Percentiles rank a stretch among this genome's conserved stretches.
Evolutionary conservation across 73 alveolate genomes (phyloP).

Genomic region (Blepharisma japonicum): DNA sequence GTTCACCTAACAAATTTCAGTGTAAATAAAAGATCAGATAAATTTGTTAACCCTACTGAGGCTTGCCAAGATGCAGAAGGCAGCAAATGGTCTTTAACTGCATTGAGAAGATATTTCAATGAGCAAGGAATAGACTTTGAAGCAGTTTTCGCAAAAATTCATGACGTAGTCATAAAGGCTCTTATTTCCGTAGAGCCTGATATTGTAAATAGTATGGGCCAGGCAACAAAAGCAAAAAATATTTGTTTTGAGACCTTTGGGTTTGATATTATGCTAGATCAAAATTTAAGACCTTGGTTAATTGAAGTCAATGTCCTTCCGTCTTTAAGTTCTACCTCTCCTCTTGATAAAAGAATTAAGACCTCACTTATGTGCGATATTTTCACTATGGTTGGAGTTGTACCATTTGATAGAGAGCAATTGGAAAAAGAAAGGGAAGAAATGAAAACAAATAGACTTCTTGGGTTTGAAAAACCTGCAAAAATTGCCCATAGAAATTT

Average conservation of each 20-base stretch:
- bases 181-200: constrained; percentile 75
- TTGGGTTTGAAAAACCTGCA: constrained; percentile 33
- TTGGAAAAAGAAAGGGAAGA: constrained; percentile 32
- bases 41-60: constrained; percentile 60
- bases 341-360: constrained; percentile 77
- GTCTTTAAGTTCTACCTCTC: constrained; percentile 80
- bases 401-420: constrained; percentile 36
- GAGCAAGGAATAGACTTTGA: constrained; percentile 54
- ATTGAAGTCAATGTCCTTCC: constrained; percentile 94
- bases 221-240: constrained; percentile 48
- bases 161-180: constrained; percentile 72
- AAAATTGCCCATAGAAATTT: neutral
- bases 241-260: constrained; percentile 97
- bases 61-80: constrained; percentile 57
- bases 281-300: constrained; percentile 88
- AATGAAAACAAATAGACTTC: constrained; percentile 30
- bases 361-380: constrained; percentile 83
- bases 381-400: constrained; percentile 56
- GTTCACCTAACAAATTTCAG: constrained; percentile 94
- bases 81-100: constrained; percentile 75
- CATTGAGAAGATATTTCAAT: constrained; percentile 50
- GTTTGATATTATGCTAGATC: constrained; percentile 91
- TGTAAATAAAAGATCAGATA: constrained; percentile 76
- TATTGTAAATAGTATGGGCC: constrained; percentile 40
- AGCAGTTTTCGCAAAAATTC: constrained; percentile 51